Conservation (phyloP, 345 rosid genomes). For the Syzygium oleosum region DNA sequence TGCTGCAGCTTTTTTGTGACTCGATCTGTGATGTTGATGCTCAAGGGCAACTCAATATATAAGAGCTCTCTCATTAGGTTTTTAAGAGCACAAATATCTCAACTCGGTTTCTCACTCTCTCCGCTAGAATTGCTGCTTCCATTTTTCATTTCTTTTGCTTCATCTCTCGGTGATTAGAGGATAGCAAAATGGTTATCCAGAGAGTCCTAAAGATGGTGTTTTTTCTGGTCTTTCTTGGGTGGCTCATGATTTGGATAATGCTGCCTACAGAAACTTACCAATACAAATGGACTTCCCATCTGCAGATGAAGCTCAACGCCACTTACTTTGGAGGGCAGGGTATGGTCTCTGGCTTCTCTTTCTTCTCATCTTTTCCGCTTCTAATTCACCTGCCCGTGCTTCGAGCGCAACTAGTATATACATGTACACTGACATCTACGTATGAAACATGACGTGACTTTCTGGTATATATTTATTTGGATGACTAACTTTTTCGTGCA, state of each 20-base stretch:
- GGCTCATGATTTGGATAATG: conserved; percentile 59
- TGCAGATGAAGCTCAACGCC: conserved; percentile 42
- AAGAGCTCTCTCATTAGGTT: too few species aligned
- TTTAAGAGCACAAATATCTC: too few species aligned
- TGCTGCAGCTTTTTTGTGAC: neutral
- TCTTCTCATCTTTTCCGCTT: neutral
- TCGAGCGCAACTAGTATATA: too few species aligned
- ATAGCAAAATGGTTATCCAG: neutral
- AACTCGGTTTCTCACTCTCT: too few species aligned
- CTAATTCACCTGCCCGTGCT: neutral
- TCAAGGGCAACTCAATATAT: neutral
- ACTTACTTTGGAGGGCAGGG: conserved; percentile 55
- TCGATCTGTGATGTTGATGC: neutral
- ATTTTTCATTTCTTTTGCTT: too few species aligned
- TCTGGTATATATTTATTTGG: too few species aligned
- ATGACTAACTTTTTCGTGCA: neutral
- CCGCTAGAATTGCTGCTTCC: too few species aligned
- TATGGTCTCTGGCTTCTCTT: neutral
- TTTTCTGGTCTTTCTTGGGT: conserved; percentile 31
- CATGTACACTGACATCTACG: too few species aligned
- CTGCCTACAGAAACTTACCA: conserved; percentile 43
- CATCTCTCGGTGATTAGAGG: neutral
- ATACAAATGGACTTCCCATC: conserved; percentile 25
- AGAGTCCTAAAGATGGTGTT: neutral
- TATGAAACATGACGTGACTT: too few species aligned